Conservation (phyloP, 768 basidiomycete species). For the Mrakia blollopis region DNA sequence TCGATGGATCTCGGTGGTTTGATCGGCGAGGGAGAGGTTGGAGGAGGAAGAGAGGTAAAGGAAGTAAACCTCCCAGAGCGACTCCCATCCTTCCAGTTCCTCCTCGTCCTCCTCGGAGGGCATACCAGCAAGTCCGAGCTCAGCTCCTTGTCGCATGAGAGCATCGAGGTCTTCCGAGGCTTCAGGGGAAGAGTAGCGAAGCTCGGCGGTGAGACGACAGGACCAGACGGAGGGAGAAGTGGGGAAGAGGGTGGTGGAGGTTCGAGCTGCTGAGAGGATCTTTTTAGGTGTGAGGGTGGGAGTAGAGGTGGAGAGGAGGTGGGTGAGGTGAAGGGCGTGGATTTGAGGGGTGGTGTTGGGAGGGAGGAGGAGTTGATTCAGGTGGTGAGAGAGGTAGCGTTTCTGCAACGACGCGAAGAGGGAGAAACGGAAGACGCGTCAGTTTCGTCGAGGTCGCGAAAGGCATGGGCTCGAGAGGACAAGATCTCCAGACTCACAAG, state of each 20-base stretch:
- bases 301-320: constrained; percentile 12
- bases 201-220: constrained; percentile 23
- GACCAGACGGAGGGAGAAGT: constrained; percentile 21
- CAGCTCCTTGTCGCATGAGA: background rate
- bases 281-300: constrained; percentile 12
- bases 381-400: constrained; percentile 22
- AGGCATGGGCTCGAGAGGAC: background rate
- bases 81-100: constrained; percentile 26
- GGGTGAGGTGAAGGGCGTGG: constrained; percentile 21
- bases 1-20: constrained; percentile 2
- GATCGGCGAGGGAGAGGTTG: background rate
- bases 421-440: background rate
- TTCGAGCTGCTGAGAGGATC: constrained; percentile 20
- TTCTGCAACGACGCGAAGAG: background rate
- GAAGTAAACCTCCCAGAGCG: constrained; percentile 19
- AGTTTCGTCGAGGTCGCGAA: background rate
- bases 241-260: constrained; percentile 24
- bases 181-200: constrained; percentile 13
- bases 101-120: constrained; percentile 21
- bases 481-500: constrained; percentile 5
- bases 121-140: constrained; percentile 14
- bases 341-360: constrained; percentile 24
- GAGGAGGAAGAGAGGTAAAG: constrained; percentile 18
- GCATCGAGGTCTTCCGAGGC: background rate
- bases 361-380: constrained; percentile 23